Percentiles rank a stretch among this genome's conserved stretches.
phyloP scores from a whole-genome alignment of 257 asterid genomes.

The Rehmannia glutinosa region DNA sequence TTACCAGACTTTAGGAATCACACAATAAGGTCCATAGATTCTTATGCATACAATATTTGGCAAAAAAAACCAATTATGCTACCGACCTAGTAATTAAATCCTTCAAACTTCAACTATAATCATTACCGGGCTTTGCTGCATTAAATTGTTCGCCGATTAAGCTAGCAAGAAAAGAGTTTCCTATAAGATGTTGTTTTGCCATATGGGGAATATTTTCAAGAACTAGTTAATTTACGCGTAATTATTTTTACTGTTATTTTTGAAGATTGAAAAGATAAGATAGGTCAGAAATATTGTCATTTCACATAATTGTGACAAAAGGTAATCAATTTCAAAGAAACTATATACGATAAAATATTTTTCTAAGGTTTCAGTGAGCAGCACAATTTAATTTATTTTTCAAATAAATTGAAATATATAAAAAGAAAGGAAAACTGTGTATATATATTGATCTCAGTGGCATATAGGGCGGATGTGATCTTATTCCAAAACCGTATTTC shows the following conservation, averaged over 20 bases:
- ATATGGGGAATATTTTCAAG: neutral
- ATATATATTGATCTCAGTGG: no score
- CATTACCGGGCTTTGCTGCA: neutral
- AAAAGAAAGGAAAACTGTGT: no score
- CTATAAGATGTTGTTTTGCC: neutral
- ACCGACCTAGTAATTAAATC: slow-evolving; percentile 7
- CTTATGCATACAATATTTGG: neutral
- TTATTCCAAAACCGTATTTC: no score
- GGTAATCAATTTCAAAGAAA: no score
- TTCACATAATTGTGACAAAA: neutral
- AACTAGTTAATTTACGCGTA: neutral
- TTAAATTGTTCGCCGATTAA: neutral
- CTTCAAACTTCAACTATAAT: slow-evolving; percentile 6
- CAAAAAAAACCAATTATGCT: neutral
- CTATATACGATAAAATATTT: no score
- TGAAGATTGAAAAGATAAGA: neutral
- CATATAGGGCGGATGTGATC: no score
- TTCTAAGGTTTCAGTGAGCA: no score
- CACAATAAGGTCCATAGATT: neutral
- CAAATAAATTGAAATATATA: no score
- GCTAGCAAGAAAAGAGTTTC: slow-evolving; percentile 7
- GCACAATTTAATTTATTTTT: no score
- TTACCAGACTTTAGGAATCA: neutral
- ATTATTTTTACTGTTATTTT: no score
- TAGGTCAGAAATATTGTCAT: neutral